These are phyloP conservation scores for Adansonia grandidieri DNA, from an alignment of 441 rosid genomes.

Conservation along the genomic window DNA sequence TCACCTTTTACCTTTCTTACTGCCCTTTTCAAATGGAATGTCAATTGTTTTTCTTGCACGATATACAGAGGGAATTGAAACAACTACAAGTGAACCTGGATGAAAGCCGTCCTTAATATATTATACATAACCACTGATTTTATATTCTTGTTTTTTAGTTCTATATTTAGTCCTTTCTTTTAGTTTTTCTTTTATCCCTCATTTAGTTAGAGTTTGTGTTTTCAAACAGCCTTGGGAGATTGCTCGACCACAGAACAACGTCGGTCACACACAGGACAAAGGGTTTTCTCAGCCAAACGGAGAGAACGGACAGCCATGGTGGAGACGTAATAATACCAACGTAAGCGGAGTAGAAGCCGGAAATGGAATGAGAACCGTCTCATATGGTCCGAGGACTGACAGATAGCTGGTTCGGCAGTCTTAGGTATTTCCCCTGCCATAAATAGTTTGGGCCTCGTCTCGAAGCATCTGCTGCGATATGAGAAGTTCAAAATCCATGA, in stretches of 20 bases:
- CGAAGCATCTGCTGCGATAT: not conserved
- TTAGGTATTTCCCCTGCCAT: not conserved
- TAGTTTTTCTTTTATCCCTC: not conserved
- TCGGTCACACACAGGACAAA: not conserved
- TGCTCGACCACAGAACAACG: constrained; percentile 9
- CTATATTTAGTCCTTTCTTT: not conserved
- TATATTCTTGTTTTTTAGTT: not conserved
- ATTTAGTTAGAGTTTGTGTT: constrained; percentile 10
- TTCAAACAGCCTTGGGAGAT: constrained; percentile 32
- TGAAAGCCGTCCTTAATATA: not conserved
- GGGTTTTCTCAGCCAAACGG: constrained; percentile 16
- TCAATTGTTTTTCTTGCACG: not conserved
- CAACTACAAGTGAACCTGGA: not conserved
- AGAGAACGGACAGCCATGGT: constrained; percentile 22
- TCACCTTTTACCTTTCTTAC: not conserved
- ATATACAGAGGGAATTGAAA: not conserved
- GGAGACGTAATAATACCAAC: constrained; percentile 18
- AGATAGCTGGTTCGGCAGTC: not conserved
- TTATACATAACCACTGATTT: not conserved
- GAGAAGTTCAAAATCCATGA: not conserved
- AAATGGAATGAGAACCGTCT: not conserved
- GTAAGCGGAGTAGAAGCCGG: not conserved
- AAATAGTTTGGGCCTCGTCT: not conserved
- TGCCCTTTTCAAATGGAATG: not conserved
- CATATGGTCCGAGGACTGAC: not conserved